These are phyloP conservation scores for Alternaria arborescens DNA, from an alignment of 2,329 filamentous ascomycete species.

Conservation along the genomic window DNA sequence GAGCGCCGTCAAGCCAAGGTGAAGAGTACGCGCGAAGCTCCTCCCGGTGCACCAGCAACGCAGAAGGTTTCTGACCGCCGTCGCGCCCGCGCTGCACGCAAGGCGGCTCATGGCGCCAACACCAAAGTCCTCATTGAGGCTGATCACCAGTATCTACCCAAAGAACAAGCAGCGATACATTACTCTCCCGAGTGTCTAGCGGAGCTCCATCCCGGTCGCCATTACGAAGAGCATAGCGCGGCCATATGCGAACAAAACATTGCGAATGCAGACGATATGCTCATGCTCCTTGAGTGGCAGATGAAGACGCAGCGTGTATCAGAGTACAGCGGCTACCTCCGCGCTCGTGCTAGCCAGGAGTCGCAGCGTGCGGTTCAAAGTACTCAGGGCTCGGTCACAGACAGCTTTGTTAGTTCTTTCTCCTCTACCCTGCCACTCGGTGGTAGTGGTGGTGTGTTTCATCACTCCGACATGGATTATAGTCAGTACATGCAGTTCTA, in stretches of 20 bases:
- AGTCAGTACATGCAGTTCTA: not conserved
- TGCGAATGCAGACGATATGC: not conserved
- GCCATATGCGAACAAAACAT: not conserved
- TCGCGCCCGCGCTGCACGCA: not conserved
- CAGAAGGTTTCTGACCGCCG: not conserved
- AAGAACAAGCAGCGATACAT: not conserved
- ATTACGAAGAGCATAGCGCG: constrained; percentile 2
- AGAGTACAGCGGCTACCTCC: constrained; percentile 31
- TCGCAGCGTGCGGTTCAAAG: constrained; percentile 16
- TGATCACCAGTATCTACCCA: not conserved
- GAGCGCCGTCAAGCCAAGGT: constrained; percentile 16
- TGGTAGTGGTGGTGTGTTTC: not conserved
- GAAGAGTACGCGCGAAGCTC: not conserved
- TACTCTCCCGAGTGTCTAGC: not conserved
- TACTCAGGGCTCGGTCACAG: not conserved
- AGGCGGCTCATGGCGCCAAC: not conserved
- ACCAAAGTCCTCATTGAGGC: not conserved
- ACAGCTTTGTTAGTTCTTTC: not conserved
- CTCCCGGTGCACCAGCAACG: not conserved
- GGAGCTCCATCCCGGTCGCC: not conserved
- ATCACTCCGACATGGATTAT: not conserved
- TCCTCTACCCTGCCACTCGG: not conserved
- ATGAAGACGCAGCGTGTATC: constrained; percentile 29
- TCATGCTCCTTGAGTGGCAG: constrained; percentile 25
- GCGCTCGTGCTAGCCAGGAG: constrained; percentile 23